Percentiles rank a stretch among this genome's conserved stretches.
Conservation (phyloP, 352 stramenopile species). For the Pythium volutum region DNA sequence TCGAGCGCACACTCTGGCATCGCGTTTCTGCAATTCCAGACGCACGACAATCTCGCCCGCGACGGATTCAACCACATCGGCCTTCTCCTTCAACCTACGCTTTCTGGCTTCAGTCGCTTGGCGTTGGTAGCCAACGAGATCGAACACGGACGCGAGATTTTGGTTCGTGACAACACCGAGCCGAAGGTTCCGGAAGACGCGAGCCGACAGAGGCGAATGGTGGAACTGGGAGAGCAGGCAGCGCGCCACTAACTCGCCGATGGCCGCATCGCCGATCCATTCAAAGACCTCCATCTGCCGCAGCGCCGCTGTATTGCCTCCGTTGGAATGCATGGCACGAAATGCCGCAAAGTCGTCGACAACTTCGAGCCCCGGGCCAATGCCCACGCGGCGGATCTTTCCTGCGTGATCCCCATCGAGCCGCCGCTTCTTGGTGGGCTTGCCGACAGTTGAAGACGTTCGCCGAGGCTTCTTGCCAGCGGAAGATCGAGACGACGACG, state of each 20-base stretch:
- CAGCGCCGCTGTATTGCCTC: conserved; percentile 10
- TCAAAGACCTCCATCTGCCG: conserved; percentile 55
- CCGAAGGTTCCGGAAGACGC: conserved; percentile 66
- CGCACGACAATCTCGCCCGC: conserved; percentile 63
- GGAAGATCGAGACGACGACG: neutral
- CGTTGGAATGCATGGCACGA: conserved; percentile 22
- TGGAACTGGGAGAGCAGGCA: conserved; percentile 70
- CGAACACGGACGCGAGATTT: conserved; percentile 64
- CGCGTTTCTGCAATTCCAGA: conserved; percentile 33
- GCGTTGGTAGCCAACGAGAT: conserved; percentile 58
- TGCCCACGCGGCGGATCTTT: neutral
- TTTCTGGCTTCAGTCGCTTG: conserved; percentile 10
- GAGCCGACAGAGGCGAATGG: conserved; percentile 43
- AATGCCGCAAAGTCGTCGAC: conserved; percentile 28
- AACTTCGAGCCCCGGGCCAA: conserved; percentile 19
- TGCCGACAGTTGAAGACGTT: neutral
- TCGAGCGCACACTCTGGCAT: conserved; percentile 21
- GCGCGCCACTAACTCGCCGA: conserved; percentile 65
- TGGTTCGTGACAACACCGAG: conserved; percentile 64
- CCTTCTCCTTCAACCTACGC: conserved; percentile 55
- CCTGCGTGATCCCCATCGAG: conserved; percentile 1
- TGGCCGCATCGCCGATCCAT: conserved; percentile 73
- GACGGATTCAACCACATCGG: conserved; percentile 65
- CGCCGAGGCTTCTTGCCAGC: conserved; percentile 9
- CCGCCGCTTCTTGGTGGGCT: conserved; percentile 20